These are phyloP conservation scores for Halophytophthora polymorphica DNA, from an alignment of 352 stramenopile genomes.

Conservation along the genomic window DNA sequence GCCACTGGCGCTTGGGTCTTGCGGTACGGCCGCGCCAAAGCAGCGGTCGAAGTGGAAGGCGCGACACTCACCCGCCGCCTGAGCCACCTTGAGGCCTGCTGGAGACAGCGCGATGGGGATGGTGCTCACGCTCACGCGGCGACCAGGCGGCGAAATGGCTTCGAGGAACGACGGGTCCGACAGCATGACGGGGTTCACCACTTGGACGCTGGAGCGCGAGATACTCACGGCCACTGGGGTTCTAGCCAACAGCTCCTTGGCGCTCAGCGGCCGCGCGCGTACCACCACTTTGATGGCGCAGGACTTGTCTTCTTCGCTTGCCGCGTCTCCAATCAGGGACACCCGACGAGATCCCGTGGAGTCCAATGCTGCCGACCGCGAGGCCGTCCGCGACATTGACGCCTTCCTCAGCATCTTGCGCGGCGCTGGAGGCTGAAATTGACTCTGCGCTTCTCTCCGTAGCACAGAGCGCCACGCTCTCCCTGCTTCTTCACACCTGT, in stretches of 20 bases:
- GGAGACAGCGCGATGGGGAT: constrained; percentile 22
- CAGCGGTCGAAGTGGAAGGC: constrained; percentile 80
- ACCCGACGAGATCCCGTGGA: background rate
- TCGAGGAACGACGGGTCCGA: constrained; percentile 51
- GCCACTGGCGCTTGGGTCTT: constrained; percentile 25
- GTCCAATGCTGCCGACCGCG: background rate
- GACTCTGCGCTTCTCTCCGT: no score
- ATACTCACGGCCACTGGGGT: constrained; percentile 56
- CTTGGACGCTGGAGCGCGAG: constrained; percentile 42
- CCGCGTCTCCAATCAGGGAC: background rate
- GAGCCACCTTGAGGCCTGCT: constrained; percentile 31
- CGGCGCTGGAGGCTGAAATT: no score
- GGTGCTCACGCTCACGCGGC: constrained; percentile 4
- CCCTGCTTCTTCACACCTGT: background rate
- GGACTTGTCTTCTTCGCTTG: constrained; percentile 19
- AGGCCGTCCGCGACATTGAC: constrained; percentile 4
- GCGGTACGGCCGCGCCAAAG: constrained; percentile 47
- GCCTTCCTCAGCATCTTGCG: constrained; percentile 11
- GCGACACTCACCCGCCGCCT: constrained; percentile 45
- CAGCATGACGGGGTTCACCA: constrained; percentile 66
- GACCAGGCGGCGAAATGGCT: constrained; percentile 17
- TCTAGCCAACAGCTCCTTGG: constrained; percentile 43
- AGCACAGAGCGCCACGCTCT: background rate
- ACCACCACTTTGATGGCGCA: constrained; percentile 78
- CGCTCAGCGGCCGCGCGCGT: constrained; percentile 61